Conservation (phyloP, 2,329 filamentous ascomycete genomes). For the Aspergillus niger region DNA sequence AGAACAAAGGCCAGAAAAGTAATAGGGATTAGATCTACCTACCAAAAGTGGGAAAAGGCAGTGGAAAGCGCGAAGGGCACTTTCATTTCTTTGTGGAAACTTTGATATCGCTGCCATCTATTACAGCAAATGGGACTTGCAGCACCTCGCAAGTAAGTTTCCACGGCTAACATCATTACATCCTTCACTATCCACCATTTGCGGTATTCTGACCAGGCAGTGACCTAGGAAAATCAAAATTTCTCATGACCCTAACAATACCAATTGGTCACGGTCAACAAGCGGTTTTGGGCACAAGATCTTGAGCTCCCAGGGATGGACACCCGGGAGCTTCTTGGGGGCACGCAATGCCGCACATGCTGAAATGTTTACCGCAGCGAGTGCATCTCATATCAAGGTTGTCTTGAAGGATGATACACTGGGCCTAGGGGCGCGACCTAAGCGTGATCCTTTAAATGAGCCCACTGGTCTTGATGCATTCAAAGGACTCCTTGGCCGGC, state of each 20-base stretch:
- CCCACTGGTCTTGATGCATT: constrained; percentile 86
- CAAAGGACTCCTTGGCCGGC: constrained; percentile 78
- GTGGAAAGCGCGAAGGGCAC: too few relatives aligned
- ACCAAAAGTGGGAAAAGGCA: too few relatives aligned
- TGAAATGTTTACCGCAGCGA: constrained; percentile 75
- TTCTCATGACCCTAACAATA: constrained; percentile 92
- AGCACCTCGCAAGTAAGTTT: constrained; percentile 64
- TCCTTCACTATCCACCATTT: not conserved
- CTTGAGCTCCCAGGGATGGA: constrained; percentile 85
- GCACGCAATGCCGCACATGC: constrained; percentile 74
- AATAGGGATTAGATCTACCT: too few relatives aligned
- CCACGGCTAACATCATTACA: not conserved
- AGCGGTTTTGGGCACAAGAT: constrained; percentile 86
- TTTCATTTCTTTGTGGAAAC: not conserved
- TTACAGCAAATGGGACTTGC: constrained; percentile 65
- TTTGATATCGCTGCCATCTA: not conserved
- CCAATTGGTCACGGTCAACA: constrained; percentile 82
- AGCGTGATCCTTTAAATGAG: constrained; percentile 65
- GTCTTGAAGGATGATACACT: constrained; percentile 87
- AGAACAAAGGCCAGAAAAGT: too few relatives aligned
- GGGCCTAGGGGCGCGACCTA: constrained; percentile 79
- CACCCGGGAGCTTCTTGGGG: constrained; percentile 79
- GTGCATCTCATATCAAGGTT: constrained; percentile 81
- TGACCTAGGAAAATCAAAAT: constrained; percentile 66
- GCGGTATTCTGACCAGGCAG: not conserved